phyloP scores from a whole-genome alignment of 1,284 basidiomycete genomes.

The Sporisorium iseilematis-ciliati region DNA sequence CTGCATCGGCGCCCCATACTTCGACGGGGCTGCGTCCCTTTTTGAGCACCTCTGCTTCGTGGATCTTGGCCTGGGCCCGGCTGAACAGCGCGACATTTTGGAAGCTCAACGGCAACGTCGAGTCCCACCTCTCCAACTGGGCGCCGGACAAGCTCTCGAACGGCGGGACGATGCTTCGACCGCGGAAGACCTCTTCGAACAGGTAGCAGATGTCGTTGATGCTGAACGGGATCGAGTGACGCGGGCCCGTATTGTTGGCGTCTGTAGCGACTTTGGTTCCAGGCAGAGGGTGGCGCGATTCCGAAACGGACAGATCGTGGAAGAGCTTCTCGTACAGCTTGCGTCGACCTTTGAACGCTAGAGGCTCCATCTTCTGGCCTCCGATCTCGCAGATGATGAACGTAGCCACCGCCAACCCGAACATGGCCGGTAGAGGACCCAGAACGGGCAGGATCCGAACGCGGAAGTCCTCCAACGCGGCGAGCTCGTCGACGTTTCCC shows the following conservation, averaged over 20 bases:
- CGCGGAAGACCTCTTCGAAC: conserved; percentile 66
- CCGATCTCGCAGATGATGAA: conserved; percentile 67
- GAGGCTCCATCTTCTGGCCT: conserved; percentile 62
- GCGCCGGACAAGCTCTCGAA: conserved; percentile 52
- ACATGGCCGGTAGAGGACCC: conserved; percentile 72
- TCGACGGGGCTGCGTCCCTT: conserved; percentile 55
- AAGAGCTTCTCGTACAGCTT: conserved; percentile 64
- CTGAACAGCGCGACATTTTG: conserved; percentile 65
- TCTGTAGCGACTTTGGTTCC: conserved; percentile 12
- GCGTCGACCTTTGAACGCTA: conserved; percentile 60
- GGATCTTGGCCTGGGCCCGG: conserved; percentile 58
- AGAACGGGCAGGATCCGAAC: conserved; percentile 89
- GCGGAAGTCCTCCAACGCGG: conserved; percentile 92
- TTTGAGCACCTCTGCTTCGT: conserved; percentile 60
- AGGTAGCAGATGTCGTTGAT: conserved; percentile 65
- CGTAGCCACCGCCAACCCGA: conserved; percentile 66
- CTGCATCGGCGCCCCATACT: conserved; percentile 64
- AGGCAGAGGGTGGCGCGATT: conserved; percentile 36
- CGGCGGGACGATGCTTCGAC: conserved; percentile 63
- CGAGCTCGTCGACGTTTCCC: conserved; percentile 89
- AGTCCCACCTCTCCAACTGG: conserved; percentile 65
- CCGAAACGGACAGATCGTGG: conserved; percentile 42
- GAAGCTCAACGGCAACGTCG: conserved; percentile 60
- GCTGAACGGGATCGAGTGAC: conserved; percentile 59
- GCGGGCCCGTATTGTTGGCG: conserved; percentile 13